Conservation (phyloP, 1,284 basidiomycete species). For the Rhodotorula glutinis region DNA sequence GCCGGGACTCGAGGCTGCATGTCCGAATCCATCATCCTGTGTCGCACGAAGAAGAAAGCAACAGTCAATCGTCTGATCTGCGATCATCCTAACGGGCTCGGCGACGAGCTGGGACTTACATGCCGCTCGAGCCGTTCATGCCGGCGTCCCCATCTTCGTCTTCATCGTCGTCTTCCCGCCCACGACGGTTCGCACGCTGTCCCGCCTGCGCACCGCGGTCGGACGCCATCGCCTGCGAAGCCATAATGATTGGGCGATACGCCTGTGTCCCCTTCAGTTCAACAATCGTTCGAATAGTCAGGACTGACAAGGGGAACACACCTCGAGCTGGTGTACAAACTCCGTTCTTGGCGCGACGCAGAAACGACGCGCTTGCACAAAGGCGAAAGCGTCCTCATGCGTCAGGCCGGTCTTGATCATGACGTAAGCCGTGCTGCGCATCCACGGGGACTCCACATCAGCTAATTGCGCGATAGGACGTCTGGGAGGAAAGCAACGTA, state of each 20-base stretch:
- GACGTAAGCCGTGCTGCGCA: constrained; percentile 42
- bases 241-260: constrained; percentile 35
- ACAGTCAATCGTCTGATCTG: too few species aligned
- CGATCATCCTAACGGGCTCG: too few species aligned
- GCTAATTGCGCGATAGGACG: too few species aligned
- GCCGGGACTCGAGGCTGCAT: neutral
- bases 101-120: neutral
- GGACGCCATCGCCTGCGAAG: constrained; percentile 25
- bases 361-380: constrained; percentile 44
- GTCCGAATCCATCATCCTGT: constrained; percentile 2
- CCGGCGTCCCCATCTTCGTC: constrained; percentile 9
- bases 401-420: constrained; percentile 40
- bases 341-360: constrained; percentile 44
- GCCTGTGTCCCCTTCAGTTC: constrained; percentile 21
- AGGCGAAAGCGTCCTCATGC: constrained; percentile 42
- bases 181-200: constrained; percentile 22
- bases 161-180: constrained; percentile 29
- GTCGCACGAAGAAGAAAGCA: neutral
- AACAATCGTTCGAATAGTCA: too few species aligned
- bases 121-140: neutral
- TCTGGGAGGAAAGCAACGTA: too few species aligned
- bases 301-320: neutral
- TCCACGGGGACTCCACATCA: too few species aligned
- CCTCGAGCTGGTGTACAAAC: constrained; percentile 44
- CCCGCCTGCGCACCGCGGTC: constrained; percentile 22